Conservation (phyloP, 2,329 filamentous ascomycete species). For the Stemphylium vesicarium region DNA sequence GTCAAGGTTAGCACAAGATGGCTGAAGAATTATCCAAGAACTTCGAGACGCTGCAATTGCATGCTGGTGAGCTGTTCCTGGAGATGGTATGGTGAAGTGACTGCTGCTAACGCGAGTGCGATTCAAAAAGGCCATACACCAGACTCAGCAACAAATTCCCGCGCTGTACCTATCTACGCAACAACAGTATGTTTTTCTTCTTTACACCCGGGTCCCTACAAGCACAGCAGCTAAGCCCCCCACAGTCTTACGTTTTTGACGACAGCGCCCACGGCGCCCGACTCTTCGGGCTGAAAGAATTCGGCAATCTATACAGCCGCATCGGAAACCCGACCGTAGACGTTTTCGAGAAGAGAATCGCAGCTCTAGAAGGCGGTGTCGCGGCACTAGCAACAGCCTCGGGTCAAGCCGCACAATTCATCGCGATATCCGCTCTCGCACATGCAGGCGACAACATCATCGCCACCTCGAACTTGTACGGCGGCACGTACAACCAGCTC, state of each 20-base stretch:
- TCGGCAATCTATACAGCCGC: constrained; percentile 96
- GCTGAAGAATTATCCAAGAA: constrained; percentile 51
- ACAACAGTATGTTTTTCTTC: constrained; percentile 65
- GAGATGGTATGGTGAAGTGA: not conserved
- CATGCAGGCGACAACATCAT: constrained; percentile 92
- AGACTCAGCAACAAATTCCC: constrained; percentile 81
- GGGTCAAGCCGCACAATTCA: constrained; percentile 91
- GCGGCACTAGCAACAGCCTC: constrained; percentile 85
- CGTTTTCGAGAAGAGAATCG: constrained; percentile 95
- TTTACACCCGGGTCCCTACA: no score
- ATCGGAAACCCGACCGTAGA: constrained; percentile 84
- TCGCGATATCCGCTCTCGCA: constrained; percentile 83
- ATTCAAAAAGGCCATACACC: constrained; percentile 69
- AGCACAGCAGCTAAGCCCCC: constrained; percentile 14
- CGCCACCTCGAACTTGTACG: constrained; percentile 84
- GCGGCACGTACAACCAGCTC: constrained; percentile 96
- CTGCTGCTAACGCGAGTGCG: constrained; percentile 6
- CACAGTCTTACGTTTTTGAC: constrained; percentile 87
- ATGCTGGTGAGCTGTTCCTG: constrained; percentile 50
- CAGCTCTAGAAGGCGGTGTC: constrained; percentile 91
- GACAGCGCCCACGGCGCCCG: constrained; percentile 94
- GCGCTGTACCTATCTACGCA: constrained; percentile 95
- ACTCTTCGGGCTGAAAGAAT: constrained; percentile 95
- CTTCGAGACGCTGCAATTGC: constrained; percentile 60
- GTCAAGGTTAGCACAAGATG: constrained; percentile 26